Base-by-base conservation (phyloP, 139 green algal genomes). In the Bryopsis sp. region DNA sequence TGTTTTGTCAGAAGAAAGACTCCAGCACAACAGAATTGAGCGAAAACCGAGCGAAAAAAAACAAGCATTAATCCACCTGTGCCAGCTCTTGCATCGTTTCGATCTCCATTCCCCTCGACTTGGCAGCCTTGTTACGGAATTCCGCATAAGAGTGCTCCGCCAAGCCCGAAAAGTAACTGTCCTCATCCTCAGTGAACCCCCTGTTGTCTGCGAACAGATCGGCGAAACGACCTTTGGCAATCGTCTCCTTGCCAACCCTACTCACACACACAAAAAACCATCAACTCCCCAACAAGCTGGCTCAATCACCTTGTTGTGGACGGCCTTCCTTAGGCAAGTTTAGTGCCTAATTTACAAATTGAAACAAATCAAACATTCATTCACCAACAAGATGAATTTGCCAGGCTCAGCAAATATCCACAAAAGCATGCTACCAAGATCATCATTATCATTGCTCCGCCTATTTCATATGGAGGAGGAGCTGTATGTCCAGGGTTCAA, bases 111-210 rank as follows among this genome's bases (percentile, higher is more conserved):
- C 70, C 76, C 24, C 82, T 34, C 6, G 70, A 68, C 26, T 1
- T 6, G 0, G 78, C 78, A 0, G 78, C 76, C 79, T 93, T 95
- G 82, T 97, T 63, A 29, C 91, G 80, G 81, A 97, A 97, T 26
- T 65, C 81, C 28, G 77, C 74, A 77, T 97, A 97, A 3, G 92
- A 89, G 74, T 85, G 79, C 76, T 85, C 39, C 0, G 91, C 92
- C 0, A 67, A 43, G 6, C 65, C 64, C 31, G 86, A 77, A 57
- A 97, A 98, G 28, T 93, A 82, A 11, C 72, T 76, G 61, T 78
- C 64, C 78, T 97, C 92, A 15, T 94, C 88, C 0, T 71, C 24
- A 1, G 67, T 90, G 74, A 97, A 96, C n/a, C 76, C n/a, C 8
- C 88, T 73, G 63, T 88, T 85, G 60, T 94, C 88, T 0, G 77